Conservation (phyloP, 176 grass and related monocot genomes). For the Ananas comosus region DNA sequence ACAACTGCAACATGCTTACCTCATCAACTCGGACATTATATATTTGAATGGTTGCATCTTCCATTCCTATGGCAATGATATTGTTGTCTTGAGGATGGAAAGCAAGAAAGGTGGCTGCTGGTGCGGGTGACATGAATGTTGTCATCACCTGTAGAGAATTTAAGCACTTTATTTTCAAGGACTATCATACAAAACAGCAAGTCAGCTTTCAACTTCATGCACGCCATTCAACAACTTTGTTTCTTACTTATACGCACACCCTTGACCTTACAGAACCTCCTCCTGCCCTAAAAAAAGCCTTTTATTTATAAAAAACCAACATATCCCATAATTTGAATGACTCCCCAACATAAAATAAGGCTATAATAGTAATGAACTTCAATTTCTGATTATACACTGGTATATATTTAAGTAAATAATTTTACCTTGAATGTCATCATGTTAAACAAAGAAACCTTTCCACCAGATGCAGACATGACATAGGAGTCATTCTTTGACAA, state of each 20-base stretch:
- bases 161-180: conserved; percentile 1
- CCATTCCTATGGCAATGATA: conserved; percentile 99
- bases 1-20: conserved; percentile 28
- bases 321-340: too few relatives aligned
- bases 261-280: too few relatives aligned
- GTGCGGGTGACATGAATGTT: conserved; percentile 94
- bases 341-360: too few relatives aligned
- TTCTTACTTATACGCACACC: too few relatives aligned
- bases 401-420: too few relatives aligned
- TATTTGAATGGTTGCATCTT: conserved; percentile 94
- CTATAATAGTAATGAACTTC: too few relatives aligned
- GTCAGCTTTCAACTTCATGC: too few relatives aligned
- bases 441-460: conserved; percentile 96
- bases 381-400: too few relatives aligned
- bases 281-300: too few relatives aligned
- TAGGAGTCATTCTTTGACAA: conserved; percentile 98
- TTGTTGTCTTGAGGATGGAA: conserved; percentile 99
- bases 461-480: conserved; percentile 98
- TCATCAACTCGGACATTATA: conserved; percentile 98
- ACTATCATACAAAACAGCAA: not conserved
- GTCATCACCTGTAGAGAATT: conserved; percentile 72
- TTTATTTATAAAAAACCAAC: too few relatives aligned
- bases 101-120: conserved; percentile 86
- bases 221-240: too few relatives aligned
- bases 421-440: conserved; percentile 99